phyloP scores from a whole-genome alignment of 2,329 filamentous ascomycete species.

The Colletotrichum sp. region DNA sequence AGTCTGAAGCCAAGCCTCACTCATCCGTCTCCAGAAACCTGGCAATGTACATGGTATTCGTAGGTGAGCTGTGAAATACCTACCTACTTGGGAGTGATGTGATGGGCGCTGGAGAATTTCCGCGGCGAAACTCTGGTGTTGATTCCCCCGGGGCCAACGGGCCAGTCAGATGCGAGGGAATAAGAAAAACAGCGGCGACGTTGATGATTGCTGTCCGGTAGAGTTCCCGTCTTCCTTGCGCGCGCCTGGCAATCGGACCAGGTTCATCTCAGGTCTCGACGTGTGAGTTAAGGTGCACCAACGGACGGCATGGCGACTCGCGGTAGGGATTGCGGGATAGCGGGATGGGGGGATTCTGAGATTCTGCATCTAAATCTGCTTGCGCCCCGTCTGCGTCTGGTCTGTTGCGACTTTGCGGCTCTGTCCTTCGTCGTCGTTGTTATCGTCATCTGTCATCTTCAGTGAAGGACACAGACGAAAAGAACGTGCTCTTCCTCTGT shows the following conservation, averaged over 20 bases:
- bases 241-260: constrained; percentile 2
- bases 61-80: not conserved
- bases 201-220: not conserved
- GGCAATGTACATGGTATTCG: not conserved
- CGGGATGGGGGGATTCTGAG: not conserved
- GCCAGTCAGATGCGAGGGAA: not conserved
- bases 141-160: not conserved
- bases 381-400: not conserved
- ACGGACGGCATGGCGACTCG: not conserved
- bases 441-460: not conserved
- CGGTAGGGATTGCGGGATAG: not conserved
- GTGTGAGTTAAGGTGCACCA: not conserved
- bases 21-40: not conserved
- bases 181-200: not conserved
- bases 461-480: not conserved
- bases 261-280: constrained; percentile 20
- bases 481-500: not conserved
- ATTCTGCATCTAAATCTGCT: not conserved
- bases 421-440: not conserved
- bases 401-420: not conserved
- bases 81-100: not conserved
- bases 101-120: not conserved
- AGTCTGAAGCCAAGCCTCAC: not conserved
- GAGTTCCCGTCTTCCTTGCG: not conserved
- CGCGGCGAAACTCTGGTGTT: not conserved